Percentiles rank a stretch among this genome's conserved stretches.
phyloP scores from a whole-genome alignment of 441 rosid genomes.

The Theobroma grandiflorum region DNA sequence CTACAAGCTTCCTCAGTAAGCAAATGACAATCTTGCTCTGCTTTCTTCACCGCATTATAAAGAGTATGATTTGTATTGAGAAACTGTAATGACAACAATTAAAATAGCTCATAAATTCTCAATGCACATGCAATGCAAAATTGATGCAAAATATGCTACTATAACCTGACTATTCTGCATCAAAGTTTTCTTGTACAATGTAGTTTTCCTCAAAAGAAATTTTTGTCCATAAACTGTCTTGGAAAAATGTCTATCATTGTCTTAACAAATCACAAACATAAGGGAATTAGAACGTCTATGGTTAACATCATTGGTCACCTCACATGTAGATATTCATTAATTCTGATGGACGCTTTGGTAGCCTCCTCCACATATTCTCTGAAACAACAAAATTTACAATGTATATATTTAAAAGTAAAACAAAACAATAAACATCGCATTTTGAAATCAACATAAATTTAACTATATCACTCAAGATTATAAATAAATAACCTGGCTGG shows the following conservation, averaged over 20 bases:
- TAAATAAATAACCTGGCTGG: constrained; percentile 71
- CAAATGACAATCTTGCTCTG: constrained; percentile 72
- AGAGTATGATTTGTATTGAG: constrained; percentile 84
- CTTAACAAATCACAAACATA: neutral
- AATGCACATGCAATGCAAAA: neutral
- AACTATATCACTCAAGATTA: constrained; percentile 10
- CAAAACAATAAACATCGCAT: neutral
- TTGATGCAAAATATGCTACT: neutral
- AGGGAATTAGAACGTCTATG: neutral
- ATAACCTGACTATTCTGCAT: neutral
- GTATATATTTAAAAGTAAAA: neutral
- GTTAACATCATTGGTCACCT: constrained; percentile 70
- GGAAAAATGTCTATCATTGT: neutral
- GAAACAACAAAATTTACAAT: constrained; percentile 24
- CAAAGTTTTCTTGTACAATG: neutral
- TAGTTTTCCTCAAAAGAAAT: neutral
- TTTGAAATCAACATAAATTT: neutral
- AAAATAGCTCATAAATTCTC: constrained; percentile 21
- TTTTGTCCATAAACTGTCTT: neutral
- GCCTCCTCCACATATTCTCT: constrained; percentile 97
- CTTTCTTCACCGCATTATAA: constrained; percentile 86
- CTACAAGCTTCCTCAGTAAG: constrained; percentile 83
- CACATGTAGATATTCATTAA: constrained; percentile 98
- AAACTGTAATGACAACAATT: constrained; percentile 49
- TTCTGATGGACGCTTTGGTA: constrained; percentile 79